Evolutionary conservation across 2,329 filamentous ascomycete genomes (phyloP).

Genomic region (Teratosphaeria pseudoeucalypti): DNA sequence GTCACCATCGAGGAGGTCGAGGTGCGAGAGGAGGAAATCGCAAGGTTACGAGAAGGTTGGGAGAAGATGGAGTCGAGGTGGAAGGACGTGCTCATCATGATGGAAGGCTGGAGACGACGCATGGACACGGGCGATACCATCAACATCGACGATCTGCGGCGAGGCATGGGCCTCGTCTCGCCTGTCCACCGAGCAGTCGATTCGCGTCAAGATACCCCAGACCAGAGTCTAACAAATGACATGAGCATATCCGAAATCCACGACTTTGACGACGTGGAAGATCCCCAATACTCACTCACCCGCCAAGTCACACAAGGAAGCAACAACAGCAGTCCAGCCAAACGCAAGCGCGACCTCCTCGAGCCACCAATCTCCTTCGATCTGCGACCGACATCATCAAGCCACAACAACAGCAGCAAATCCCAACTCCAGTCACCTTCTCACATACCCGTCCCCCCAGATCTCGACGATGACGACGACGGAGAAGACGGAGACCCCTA

Average conservation of each 20-base stretch:
- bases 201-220: constrained; percentile 4
- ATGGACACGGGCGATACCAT: constrained; percentile 65
- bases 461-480: constrained; percentile 22
- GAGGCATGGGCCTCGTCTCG: constrained; percentile 47
- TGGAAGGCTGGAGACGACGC: constrained; percentile 81
- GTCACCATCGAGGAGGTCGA: constrained; percentile 92
- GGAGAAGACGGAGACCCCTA: constrained; percentile 20
- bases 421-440: neutral
- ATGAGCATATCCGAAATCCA: constrained; percentile 16
- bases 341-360: constrained; percentile 20
- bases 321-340: constrained; percentile 9
- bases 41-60: constrained; percentile 71
- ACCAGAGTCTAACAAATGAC: constrained; percentile 16
- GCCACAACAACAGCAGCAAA: constrained; percentile 2
- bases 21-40: constrained; percentile 83
- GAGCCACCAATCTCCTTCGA: constrained; percentile 28
- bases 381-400: constrained; percentile 15
- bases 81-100: constrained; percentile 80
- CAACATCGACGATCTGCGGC: constrained; percentile 49
- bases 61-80: constrained; percentile 87
- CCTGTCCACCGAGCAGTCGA: constrained; percentile 15
- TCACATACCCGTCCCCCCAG: neutral
- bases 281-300: neutral
- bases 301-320: neutral
- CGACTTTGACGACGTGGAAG: constrained; percentile 3